These are phyloP conservation scores for Nothomitra cinnamomea DNA, from an alignment of 2,329 filamentous ascomycete species.

Conservation along the genomic window DNA sequence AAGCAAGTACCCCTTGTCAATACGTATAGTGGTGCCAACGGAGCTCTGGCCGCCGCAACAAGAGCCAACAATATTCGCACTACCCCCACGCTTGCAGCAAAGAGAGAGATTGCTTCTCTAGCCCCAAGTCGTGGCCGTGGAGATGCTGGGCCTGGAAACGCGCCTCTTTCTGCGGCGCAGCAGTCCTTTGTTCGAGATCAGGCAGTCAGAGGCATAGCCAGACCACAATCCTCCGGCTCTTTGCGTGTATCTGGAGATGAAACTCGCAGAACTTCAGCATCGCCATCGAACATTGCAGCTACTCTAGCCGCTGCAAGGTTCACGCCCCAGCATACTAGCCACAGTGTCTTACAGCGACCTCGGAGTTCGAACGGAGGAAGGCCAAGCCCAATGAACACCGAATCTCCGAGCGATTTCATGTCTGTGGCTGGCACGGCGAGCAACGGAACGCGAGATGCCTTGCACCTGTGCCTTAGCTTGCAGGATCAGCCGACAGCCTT, in stretches of 20 bases:
- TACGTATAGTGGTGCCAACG: conserved; percentile 24
- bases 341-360: background rate
- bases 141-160: background rate
- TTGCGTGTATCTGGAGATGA: conserved; percentile 1
- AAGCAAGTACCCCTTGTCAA: conserved; percentile 24
- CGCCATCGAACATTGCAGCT: conserved; percentile 44
- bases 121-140: background rate
- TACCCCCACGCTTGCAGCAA: background rate
- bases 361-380: background rate
- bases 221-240: conserved; percentile 6
- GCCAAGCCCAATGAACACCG: background rate
- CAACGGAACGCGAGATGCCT: background rate
- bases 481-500: conserved; percentile 9
- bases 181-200: conserved; percentile 5
- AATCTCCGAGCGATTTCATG: background rate
- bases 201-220: conserved; percentile 7
- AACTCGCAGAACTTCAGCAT: conserved; percentile 22
- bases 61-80: conserved; percentile 17
- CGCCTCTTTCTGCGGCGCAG: conserved; percentile 3
- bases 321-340: conserved; percentile 14
- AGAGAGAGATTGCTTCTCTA: background rate
- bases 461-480: background rate
- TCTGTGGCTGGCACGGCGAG: background rate
- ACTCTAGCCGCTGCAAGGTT: conserved; percentile 45
- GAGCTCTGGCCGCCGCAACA: conserved; percentile 28